phyloP scores from a whole-genome alignment of 2,329 filamentous ascomycete species.

The Arthrobotrys musiformis region DNA sequence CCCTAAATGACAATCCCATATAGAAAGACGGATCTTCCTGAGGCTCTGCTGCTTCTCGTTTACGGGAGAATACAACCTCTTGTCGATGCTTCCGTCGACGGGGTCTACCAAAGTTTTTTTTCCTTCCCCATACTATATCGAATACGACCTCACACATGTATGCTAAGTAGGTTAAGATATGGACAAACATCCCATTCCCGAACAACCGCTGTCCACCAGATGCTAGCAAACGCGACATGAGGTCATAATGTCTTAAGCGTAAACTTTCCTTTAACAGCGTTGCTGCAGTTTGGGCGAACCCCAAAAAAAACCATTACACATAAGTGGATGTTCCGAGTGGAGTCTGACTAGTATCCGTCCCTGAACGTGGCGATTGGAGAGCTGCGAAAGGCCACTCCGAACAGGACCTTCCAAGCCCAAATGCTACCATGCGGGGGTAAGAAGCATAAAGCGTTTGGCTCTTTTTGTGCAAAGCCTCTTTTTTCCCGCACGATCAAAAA shows the following conservation, averaged over 20 bases:
- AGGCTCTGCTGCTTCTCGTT: slow-evolving; percentile 52
- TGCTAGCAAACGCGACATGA: slow-evolving; percentile 23
- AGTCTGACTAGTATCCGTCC: slow-evolving; percentile 36
- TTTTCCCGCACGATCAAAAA: slow-evolving; percentile 31
- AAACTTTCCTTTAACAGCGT: slow-evolving; percentile 32
- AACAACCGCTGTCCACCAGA: slow-evolving; percentile 12
- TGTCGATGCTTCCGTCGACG: slow-evolving; percentile 9
- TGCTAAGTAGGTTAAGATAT: too few species aligned
- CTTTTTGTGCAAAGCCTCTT: slow-evolving; percentile 26
- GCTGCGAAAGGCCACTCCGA: slow-evolving; percentile 22
- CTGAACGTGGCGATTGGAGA: slow-evolving; percentile 45
- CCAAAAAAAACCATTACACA: slow-evolving; percentile 12
- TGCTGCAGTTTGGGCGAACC: background rate
- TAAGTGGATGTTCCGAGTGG: slow-evolving; percentile 27
- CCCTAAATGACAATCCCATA: slow-evolving; percentile 18
- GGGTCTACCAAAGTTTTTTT: slow-evolving; percentile 35
- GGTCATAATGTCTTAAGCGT: slow-evolving; percentile 34
- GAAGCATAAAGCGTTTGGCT: slow-evolving; percentile 12
- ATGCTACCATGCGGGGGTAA: slow-evolving; percentile 35
- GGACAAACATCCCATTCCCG: slow-evolving; percentile 3
- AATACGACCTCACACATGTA: slow-evolving; percentile 13
- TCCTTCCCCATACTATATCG: slow-evolving; percentile 18
- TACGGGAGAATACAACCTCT: slow-evolving; percentile 53
- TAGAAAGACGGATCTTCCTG: slow-evolving; percentile 22
- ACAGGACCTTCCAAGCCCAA: slow-evolving; percentile 17